Evolutionary conservation across 2,329 filamentous ascomycete genomes (phyloP).

Genomic region (Stagonosporopsis rhizophila): DNA sequence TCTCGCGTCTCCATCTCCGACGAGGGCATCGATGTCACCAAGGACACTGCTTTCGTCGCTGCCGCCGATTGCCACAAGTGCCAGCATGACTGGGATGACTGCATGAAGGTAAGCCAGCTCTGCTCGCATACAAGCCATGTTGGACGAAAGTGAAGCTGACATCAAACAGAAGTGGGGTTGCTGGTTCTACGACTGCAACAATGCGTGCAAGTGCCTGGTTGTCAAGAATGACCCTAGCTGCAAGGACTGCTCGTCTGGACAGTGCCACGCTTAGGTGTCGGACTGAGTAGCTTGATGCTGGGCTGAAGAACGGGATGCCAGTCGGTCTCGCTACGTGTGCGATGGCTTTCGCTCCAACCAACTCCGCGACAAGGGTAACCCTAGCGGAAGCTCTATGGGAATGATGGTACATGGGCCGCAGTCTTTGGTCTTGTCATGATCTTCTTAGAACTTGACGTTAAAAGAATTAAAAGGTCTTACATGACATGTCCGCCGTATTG

Average conservation of each 20-base stretch:
- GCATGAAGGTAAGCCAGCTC: not conserved
- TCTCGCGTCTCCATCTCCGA: not conserved
- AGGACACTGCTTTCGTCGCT: not conserved
- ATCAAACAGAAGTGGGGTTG: not conserved
- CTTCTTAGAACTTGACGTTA: too few species aligned
- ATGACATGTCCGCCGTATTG: too few species aligned
- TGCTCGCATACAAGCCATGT: not conserved
- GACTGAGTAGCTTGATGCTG: too few species aligned
- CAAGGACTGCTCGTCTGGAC: not conserved
- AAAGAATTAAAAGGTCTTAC: too few species aligned
- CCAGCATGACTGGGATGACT: conserved; percentile 1
- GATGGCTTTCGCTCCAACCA: too few species aligned
- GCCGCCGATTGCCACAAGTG: conserved; percentile 4
- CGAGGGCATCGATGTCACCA: not conserved
- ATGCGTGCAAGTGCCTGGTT: conserved; percentile 1
- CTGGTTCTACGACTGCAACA: conserved; percentile 10
- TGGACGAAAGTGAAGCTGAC: not conserved
- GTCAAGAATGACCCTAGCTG: conserved; percentile 3
- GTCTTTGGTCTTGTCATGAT: too few species aligned
- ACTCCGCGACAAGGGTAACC: too few species aligned
- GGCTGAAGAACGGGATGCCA: too few species aligned
- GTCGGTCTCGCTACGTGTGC: too few species aligned
- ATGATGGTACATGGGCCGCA: too few species aligned
- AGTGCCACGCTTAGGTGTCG: conserved; percentile 1
- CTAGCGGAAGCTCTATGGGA: too few species aligned